Conservation (phyloP, 805 yeast genomes). For the Hanseniaspora pseudoguilliermondii region DNA sequence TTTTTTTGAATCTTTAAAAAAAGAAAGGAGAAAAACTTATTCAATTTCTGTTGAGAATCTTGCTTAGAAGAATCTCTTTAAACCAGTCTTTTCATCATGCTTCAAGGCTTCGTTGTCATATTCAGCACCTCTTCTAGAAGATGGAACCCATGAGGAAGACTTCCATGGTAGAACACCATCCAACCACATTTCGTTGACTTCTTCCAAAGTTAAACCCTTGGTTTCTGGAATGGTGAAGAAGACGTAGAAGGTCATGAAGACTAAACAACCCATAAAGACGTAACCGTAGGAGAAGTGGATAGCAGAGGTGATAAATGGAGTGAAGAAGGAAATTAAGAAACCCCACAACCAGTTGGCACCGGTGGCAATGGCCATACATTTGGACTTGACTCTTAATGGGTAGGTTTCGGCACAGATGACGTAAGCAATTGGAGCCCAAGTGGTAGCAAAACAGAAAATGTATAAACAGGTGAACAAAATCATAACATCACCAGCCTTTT, state of each 20-base stretch:
- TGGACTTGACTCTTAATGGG: constrained; percentile 54
- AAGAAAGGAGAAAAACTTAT: background rate
- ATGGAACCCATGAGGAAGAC: constrained; percentile 43
- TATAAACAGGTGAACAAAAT: constrained; percentile 32
- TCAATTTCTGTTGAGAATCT: background rate
- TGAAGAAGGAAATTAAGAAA: constrained; percentile 57
- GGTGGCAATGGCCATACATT: constrained; percentile 43
- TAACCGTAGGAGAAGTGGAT: constrained; percentile 66
- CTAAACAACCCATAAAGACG: constrained; percentile 47
- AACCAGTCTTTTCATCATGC: constrained; percentile 24
- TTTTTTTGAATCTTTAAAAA: background rate
- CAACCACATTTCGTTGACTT: constrained; percentile 55
- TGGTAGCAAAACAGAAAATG: constrained; percentile 55
- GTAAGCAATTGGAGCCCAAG: constrained; percentile 59
- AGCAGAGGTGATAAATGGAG: constrained; percentile 57
- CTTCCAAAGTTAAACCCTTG: constrained; percentile 69
- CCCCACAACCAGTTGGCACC: constrained; percentile 55
- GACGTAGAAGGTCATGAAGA: constrained; percentile 50
- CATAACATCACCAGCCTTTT: constrained; percentile 28
- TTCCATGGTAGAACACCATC: constrained; percentile 34
- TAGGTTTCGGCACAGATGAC: constrained; percentile 52
- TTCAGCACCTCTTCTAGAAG: constrained; percentile 27
- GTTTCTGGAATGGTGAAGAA: constrained; percentile 68
- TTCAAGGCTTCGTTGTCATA: constrained; percentile 22
- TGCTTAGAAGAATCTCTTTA: constrained; percentile 19